Conservation (phyloP, 2,329 filamentous ascomycete species). For the Tolypocladium inflatum region DNA sequence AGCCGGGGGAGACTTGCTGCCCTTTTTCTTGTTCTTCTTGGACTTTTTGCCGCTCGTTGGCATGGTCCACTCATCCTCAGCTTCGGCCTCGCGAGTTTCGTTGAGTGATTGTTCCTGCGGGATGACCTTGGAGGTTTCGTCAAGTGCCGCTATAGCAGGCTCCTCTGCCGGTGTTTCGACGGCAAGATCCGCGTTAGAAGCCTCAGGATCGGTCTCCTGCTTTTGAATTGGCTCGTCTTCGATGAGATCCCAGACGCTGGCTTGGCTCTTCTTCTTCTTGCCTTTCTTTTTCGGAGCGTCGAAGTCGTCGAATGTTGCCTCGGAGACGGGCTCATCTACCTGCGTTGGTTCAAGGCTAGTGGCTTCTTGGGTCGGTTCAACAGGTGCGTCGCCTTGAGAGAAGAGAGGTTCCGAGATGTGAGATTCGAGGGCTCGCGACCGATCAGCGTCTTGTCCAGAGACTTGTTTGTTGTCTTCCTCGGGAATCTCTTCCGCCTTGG, state of each 20-base stretch:
- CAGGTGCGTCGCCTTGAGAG: constrained; percentile 16
- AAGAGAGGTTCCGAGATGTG: constrained; percentile 21
- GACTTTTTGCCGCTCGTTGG: constrained; percentile 12
- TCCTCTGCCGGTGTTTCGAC: not conserved
- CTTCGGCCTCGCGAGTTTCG: constrained; percentile 1
- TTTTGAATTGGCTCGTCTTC: constrained; percentile 4
- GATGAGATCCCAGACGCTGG: constrained; percentile 1
- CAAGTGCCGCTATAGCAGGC: not conserved
- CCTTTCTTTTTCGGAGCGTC: constrained; percentile 16
- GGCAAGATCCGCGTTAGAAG: not conserved
- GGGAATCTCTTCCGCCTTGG: not conserved
- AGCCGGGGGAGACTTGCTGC: constrained; percentile 13
- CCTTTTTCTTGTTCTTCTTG: constrained; percentile 21
- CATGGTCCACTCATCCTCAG: constrained; percentile 9
- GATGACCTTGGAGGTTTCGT: not conserved
- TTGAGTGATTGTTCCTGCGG: not conserved
- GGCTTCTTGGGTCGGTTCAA: constrained; percentile 14
- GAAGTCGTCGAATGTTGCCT: not conserved
- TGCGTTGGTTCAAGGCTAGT: constrained; percentile 13
- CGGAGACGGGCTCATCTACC: constrained; percentile 8
- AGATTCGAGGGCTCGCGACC: constrained; percentile 8
- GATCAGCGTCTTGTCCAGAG: not conserved
- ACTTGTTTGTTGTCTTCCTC: not conserved
- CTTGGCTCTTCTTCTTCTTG: constrained; percentile 20
- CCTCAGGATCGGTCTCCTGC: not conserved